Conservation (phyloP, 371 early-diverging fungal species). For the Cokeromyces recurvatus region DNA sequence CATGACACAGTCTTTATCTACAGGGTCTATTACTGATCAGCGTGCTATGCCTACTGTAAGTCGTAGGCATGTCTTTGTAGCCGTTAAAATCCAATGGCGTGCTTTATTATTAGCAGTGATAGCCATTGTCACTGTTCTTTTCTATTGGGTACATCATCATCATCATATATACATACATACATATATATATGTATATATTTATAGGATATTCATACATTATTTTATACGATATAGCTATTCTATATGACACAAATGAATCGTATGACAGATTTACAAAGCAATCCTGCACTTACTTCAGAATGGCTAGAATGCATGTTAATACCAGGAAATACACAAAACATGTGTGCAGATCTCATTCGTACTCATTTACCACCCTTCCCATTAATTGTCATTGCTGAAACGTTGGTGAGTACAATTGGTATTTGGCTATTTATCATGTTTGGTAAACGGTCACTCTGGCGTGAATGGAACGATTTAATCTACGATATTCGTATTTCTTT, state of each 20-base stretch:
- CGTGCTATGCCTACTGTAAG: conserved; percentile 30
- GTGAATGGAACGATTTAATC: conserved; percentile 54
- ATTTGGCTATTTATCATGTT: conserved; percentile 57
- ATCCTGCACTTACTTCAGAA: conserved; percentile 18
- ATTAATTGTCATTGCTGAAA: conserved; percentile 56
- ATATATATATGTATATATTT: no score
- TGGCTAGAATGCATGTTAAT: conserved; percentile 56
- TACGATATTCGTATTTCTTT: conserved; percentile 38
- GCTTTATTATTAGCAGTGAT: conserved; percentile 56
- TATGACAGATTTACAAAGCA: conserved; percentile 19
- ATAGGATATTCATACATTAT: no score
- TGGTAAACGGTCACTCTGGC: conserved; percentile 49
- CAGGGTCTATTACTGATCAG: conserved; percentile 20
- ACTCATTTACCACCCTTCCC: conserved; percentile 49
- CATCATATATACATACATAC: no score
- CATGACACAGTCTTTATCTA: conserved; percentile 40
- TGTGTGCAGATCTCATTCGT: conserved; percentile 24
- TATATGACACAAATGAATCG: conserved; percentile 53
- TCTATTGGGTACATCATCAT: conserved; percentile 54
- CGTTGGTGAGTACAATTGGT: conserved; percentile 54
- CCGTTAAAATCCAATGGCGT: conserved; percentile 69
- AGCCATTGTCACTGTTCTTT: conserved; percentile 44
- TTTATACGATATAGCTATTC: conserved; percentile 20
- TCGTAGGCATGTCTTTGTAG: conserved; percentile 52
- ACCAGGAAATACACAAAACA: conserved; percentile 34